Evolutionary conservation across 495 filamentous ascomycete species (phyloP).

Genomic region (Aspergillus heteromorphus): DNA sequence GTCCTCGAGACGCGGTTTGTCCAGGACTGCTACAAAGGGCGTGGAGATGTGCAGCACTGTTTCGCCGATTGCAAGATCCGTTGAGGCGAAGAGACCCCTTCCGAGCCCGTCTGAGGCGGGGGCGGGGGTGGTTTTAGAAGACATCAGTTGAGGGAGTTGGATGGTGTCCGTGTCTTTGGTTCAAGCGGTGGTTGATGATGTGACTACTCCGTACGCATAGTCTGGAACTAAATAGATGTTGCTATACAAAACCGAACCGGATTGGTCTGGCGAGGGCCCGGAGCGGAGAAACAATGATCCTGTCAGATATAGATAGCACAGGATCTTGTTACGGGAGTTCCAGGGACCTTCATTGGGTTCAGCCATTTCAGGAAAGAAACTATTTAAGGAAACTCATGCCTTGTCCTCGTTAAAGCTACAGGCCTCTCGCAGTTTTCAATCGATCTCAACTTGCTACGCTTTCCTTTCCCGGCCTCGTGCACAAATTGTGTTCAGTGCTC

Average conservation of each 20-base stretch:
- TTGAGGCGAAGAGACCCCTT: conserved; percentile 37
- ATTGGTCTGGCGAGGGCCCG: background rate
- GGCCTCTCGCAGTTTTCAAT: no score
- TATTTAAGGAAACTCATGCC: no score
- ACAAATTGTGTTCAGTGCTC: no score
- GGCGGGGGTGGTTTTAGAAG: conserved; percentile 24
- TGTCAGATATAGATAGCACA: no score
- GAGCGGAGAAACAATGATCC: background rate
- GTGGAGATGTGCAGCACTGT: conserved; percentile 33
- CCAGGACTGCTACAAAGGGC: conserved; percentile 41
- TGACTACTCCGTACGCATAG: no score
- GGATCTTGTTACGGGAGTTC: background rate
- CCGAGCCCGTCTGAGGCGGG: conserved; percentile 30
- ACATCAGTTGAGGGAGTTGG: conserved; percentile 16
- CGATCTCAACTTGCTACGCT: no score
- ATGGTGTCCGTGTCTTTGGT: background rate
- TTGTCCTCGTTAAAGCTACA: no score
- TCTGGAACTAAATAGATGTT: conserved; percentile 1
- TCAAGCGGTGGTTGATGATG: background rate
- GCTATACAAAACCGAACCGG: conserved; percentile 17
- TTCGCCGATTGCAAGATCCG: conserved; percentile 29
- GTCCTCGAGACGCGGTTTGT: conserved; percentile 34
- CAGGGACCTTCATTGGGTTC: no score
- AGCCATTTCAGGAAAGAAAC: no score
- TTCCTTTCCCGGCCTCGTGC: no score